A percentile compares a stretch with the other conserved stretches of the same genome.
Evolutionary conservation across 2,329 filamentous ascomycete genomes (phyloP).

Genomic region (Hirsutella thompsonii): DNA sequence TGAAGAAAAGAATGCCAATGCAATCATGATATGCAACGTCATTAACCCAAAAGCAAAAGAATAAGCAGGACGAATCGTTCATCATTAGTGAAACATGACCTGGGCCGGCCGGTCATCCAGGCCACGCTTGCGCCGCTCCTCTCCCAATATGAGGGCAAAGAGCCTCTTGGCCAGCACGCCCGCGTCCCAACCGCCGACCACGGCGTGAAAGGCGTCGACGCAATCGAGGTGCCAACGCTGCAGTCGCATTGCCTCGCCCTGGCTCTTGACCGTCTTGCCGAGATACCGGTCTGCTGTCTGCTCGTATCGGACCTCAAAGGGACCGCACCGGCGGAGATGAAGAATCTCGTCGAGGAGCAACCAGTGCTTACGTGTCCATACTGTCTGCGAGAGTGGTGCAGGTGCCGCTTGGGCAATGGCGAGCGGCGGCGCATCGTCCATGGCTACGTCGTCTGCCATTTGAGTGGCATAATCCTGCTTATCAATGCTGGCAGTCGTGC

Average conservation of each 20-base stretch:
- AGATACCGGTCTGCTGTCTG: conserved; percentile 23
- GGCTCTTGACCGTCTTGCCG: conserved; percentile 33
- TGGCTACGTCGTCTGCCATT: conserved; percentile 14
- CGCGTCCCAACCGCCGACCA: conserved; percentile 38
- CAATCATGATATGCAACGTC: no score
- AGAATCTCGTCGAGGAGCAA: conserved; percentile 37
- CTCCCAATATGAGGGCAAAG: conserved; percentile 38
- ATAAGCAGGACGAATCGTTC: conserved; percentile 1
- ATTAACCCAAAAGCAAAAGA: conserved; percentile 2
- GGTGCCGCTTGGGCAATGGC: neutral
- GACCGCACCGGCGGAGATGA: conserved; percentile 30
- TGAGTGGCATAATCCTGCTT: no score
- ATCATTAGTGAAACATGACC: conserved; percentile 18
- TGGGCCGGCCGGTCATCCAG: conserved; percentile 5
- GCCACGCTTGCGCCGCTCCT: conserved; percentile 20
- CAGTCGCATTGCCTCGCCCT: conserved; percentile 32
- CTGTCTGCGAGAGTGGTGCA: conserved; percentile 23
- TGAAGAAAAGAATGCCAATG: no score
- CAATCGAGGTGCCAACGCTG: conserved; percentile 46
- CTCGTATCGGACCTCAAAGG: conserved; percentile 17
- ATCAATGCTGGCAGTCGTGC: no score
- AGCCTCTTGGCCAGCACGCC: conserved; percentile 35
- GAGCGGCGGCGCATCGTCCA: conserved; percentile 14
- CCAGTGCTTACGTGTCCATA: conserved; percentile 42
- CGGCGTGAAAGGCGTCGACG: conserved; percentile 36